phyloP scores from a whole-genome alignment of 352 stramenopile species.

The Phytophthora sansomeana region DNA sequence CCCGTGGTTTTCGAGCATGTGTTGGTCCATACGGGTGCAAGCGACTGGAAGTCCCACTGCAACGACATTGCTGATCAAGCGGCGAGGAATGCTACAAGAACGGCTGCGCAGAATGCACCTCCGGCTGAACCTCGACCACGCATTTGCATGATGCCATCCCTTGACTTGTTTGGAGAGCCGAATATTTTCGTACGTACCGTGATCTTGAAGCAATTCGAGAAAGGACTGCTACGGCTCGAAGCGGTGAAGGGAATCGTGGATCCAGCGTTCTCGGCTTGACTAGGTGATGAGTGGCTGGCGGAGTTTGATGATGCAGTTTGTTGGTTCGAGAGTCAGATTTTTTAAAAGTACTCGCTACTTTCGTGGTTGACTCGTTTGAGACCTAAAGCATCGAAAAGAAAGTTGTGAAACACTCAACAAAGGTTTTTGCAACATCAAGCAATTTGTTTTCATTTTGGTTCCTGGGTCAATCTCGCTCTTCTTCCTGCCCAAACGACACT shows the following conservation, averaged over 20 bases:
- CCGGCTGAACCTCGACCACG: background rate
- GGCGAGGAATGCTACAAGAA: constrained; percentile 3
- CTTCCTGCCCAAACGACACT: background rate
- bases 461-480: background rate
- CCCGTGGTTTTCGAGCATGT: constrained; percentile 19
- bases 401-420: no score
- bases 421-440: background rate
- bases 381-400: no score
- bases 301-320: background rate
- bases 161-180: background rate
- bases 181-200: constrained; percentile 13
- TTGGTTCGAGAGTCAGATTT: no score
- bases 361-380: no score
- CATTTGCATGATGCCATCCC: constrained; percentile 17
- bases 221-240: no score
- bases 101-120: constrained; percentile 1
- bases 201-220: background rate
- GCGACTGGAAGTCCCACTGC: constrained; percentile 23
- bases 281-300: background rate
- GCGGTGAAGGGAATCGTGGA: no score
- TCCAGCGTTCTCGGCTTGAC: no score
- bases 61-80: constrained; percentile 22
- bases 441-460: background rate
- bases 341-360: no score
- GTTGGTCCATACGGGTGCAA: constrained; percentile 5